A percentile compares a stretch with the other conserved stretches of the same genome.
These are phyloP conservation scores for Pyrenophora tritici-repentis DNA, from an alignment of 2,329 filamentous ascomycete species.

Conservation along the genomic window DNA sequence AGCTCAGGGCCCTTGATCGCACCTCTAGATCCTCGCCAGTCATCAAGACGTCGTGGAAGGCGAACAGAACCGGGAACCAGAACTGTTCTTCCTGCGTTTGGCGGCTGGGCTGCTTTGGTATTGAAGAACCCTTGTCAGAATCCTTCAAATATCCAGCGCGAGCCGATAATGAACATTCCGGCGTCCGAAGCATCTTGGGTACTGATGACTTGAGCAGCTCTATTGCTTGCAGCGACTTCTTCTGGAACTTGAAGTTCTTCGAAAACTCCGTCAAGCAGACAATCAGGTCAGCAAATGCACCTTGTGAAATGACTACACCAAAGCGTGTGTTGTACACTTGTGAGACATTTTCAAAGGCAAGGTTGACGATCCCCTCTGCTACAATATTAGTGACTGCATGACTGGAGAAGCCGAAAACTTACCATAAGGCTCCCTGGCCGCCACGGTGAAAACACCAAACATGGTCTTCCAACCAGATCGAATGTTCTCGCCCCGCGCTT, in stretches of 20 bases:
- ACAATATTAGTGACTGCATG: constrained; percentile 18
- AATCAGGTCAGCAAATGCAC: constrained; percentile 93
- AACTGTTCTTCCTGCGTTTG: constrained; percentile 96
- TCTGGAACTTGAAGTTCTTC: constrained; percentile 98
- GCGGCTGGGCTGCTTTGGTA: constrained; percentile 68
- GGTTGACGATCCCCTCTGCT: constrained; percentile 86
- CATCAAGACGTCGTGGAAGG: constrained; percentile 99
- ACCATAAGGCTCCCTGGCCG: constrained; percentile 85
- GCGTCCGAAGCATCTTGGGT: constrained; percentile 91
- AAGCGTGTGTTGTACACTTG: constrained; percentile 96
- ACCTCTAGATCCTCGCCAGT: constrained; percentile 98
- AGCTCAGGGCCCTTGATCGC: constrained; percentile 83
- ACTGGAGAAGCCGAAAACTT: constrained; percentile 30
- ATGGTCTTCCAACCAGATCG: constrained; percentile 98
- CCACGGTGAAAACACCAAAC: constrained; percentile 98
- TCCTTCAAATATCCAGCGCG: constrained; percentile 59
- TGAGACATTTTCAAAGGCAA: constrained; percentile 95
- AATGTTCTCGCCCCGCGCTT: constrained; percentile 94
- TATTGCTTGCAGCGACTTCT: constrained; percentile 95
- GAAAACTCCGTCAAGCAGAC: constrained; percentile 98
- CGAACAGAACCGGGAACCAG: constrained; percentile 98
- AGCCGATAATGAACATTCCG: constrained; percentile 88
- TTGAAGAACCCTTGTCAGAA: constrained; percentile 54
- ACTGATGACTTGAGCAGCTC: constrained; percentile 93
- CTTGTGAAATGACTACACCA: constrained; percentile 93